phyloP scores from a whole-genome alignment of 176 grass and related monocot species.

The Avena atlantica region DNA sequence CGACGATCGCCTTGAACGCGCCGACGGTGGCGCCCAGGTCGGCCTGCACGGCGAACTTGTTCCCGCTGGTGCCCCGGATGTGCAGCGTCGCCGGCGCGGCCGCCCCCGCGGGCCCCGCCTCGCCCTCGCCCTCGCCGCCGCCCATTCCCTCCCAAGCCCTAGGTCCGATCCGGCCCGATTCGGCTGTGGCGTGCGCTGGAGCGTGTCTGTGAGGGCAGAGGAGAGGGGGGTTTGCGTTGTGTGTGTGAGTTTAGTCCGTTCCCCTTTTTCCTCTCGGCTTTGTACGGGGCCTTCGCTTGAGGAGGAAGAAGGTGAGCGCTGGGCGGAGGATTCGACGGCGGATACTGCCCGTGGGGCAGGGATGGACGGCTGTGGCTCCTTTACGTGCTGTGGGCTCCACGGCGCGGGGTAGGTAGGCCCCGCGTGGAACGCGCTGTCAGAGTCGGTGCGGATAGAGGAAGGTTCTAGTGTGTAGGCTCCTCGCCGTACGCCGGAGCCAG shows the following conservation, averaged over 20 bases:
- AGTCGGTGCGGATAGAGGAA: background rate
- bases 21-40: conserved; percentile 54
- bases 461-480: conserved; percentile 2
- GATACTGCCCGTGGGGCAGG: background rate
- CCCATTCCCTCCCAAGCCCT: conserved; percentile 55
- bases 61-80: conserved; percentile 65
- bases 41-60: conserved; percentile 62
- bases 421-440: conserved; percentile 26
- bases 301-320: conserved; percentile 33
- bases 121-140: conserved; percentile 45
- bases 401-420: conserved; percentile 3
- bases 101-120: background rate
- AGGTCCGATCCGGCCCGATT: conserved; percentile 40
- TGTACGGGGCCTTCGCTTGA: background rate
- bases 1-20: conserved; percentile 62
- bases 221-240: background rate
- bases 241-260: conserved; percentile 8
- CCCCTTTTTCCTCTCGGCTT: conserved; percentile 23
- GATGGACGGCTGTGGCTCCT: conserved; percentile 25
- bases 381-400: conserved; percentile 3
- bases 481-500: background rate
- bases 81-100: conserved; percentile 47
- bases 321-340: background rate
- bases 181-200: background rate
- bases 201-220: background rate